Evolutionary conservation across 106 monocot genomes (phyloP).

Genomic region (Acanthochlamys bracteata): DNA sequence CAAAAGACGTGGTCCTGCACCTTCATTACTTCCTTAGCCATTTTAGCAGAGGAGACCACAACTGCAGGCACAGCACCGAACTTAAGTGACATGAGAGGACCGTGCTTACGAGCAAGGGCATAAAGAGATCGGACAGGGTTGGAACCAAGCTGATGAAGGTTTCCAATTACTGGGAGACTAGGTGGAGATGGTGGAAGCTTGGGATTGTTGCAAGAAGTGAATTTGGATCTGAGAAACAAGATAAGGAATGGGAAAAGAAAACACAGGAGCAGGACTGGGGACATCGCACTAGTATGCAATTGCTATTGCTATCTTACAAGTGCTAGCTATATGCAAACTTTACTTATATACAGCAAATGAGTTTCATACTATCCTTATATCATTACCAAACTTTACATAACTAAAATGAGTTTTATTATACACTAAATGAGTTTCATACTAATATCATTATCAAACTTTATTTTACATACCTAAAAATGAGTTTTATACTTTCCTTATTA

Average conservation of each 20-base stretch:
- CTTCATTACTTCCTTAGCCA: conserved; percentile 8
- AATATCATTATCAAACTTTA: too few species aligned
- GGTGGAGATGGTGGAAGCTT: conserved; percentile 15
- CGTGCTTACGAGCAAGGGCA: conserved; percentile 6
- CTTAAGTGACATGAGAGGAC: conserved; percentile 13
- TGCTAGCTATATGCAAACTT: too few species aligned
- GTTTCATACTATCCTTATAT: too few species aligned
- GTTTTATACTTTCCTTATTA: too few species aligned
- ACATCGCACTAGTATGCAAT: too few species aligned
- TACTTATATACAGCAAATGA: too few species aligned
- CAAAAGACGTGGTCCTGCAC: conserved; percentile 14
- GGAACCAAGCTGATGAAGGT: conserved; percentile 15
- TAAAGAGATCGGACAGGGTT: conserved; percentile 7
- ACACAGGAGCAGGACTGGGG: neutral
- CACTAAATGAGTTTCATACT: too few species aligned
- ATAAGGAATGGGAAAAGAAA: neutral
- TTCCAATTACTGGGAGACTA: conserved; percentile 18
- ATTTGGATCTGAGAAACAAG: neutral
- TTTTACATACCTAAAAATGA: too few species aligned
- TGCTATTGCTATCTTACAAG: too few species aligned
- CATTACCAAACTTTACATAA: too few species aligned
- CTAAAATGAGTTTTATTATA: too few species aligned
- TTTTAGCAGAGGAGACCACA: conserved; percentile 6
- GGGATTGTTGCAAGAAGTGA: neutral
- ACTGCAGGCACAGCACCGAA: conserved; percentile 9